Conservation (phyloP, 2,329 filamentous ascomycete genomes). For the Alternaria consortialis region DNA sequence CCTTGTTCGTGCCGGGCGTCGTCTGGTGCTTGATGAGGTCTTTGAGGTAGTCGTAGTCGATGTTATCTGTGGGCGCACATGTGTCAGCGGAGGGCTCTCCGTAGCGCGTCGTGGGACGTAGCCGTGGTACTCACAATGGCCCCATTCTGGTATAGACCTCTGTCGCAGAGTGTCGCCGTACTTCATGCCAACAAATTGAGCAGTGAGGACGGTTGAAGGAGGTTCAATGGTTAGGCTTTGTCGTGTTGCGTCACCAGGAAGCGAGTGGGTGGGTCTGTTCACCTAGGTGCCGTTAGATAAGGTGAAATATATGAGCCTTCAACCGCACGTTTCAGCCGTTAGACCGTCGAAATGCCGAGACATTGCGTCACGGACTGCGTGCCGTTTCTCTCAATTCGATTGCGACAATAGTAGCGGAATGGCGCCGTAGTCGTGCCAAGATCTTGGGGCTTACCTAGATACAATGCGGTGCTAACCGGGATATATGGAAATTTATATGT, state of each 20-base stretch:
- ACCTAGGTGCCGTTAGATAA: conserved; percentile 19
- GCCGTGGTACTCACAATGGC: conserved; percentile 65
- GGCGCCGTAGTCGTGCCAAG: conserved; percentile 2
- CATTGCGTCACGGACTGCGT: conserved; percentile 16
- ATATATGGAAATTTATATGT: conserved; percentile 1
- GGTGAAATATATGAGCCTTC: conserved; percentile 1
- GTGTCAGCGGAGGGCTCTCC: conserved; percentile 22
- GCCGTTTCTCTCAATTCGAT: conserved; percentile 22
- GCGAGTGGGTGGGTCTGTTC: conserved; percentile 17
- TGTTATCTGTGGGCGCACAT: conserved; percentile 68
- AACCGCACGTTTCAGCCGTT: conserved; percentile 5
- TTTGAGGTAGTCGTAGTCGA: conserved; percentile 90
- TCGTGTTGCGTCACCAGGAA: conserved; percentile 20
- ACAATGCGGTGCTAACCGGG: conserved; percentile 11
- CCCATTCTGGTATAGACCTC: conserved; percentile 84
- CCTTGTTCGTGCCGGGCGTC: conserved; percentile 72
- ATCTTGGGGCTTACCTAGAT: background rate
- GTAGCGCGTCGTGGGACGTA: conserved; percentile 1
- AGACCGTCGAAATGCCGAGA: conserved; percentile 11
- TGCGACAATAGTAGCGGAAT: background rate
- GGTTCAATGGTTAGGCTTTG: conserved; percentile 13
- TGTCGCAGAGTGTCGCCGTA: conserved; percentile 77
- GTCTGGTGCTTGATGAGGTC: conserved; percentile 84
- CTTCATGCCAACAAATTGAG: conserved; percentile 65
- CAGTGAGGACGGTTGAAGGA: conserved; percentile 2